Percentiles rank a stretch among this genome's conserved stretches.
Evolutionary conservation across 345 rosid species (phyloP).

Genomic region (Gossypium anomalum): DNA sequence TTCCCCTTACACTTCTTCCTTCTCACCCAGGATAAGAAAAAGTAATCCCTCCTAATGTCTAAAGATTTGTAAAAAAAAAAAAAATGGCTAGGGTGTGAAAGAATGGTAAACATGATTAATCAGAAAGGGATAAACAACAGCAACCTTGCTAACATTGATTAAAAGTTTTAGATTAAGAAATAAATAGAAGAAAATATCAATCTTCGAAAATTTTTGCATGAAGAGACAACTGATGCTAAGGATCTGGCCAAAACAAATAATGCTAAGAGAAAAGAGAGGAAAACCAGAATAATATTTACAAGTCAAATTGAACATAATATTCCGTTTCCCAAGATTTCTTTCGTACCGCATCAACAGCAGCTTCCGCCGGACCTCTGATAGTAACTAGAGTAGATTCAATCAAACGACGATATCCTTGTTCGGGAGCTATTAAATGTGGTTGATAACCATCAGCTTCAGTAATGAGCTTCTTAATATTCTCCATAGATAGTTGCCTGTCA

Average conservation of each 20-base stretch:
- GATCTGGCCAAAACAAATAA: background rate
- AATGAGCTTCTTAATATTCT: conserved; percentile 86
- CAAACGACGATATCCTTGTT: conserved; percentile 98
- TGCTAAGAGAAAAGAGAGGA: background rate
- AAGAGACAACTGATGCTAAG: background rate
- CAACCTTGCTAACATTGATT: background rate
- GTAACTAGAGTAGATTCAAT: conserved; percentile 82
- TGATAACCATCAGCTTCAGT: conserved; percentile 99
- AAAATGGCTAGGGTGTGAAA: background rate
- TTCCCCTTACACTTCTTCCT: background rate
- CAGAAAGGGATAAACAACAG: background rate
- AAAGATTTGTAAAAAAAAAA: background rate
- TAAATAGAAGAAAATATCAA: background rate
- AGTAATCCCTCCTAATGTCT: background rate
- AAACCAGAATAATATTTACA: background rate
- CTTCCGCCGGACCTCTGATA: conserved; percentile 98
- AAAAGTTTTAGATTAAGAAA: background rate
- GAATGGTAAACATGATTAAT: background rate
- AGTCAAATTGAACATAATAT: conserved; percentile 6
- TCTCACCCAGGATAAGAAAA: background rate
- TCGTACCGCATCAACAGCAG: conserved; percentile 94
- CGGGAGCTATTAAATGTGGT: conserved; percentile 98
- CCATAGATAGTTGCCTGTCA: conserved; percentile 98
- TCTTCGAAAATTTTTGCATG: background rate
- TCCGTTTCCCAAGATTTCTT: background rate